These are phyloP conservation scores for Elongisporangium undulatum DNA, from an alignment of 352 stramenopile genomes.

Conservation along the genomic window DNA sequence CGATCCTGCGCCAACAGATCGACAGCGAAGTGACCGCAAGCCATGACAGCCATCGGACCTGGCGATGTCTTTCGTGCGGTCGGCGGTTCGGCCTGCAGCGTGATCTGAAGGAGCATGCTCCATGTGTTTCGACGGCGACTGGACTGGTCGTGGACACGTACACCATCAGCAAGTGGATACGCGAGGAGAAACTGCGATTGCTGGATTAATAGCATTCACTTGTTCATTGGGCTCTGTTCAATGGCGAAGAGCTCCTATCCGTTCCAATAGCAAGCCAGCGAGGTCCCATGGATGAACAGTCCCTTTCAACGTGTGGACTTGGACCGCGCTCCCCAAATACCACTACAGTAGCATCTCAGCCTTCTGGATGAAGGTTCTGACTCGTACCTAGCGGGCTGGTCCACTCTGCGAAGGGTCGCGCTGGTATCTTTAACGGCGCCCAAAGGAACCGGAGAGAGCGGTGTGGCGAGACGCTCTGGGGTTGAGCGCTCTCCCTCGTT, in stretches of 20 bases:
- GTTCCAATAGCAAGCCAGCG: no score
- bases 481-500: not conserved
- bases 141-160: conserved; percentile 33
- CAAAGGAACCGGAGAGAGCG: not conserved
- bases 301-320: no score
- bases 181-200: conserved; percentile 40
- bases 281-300: no score
- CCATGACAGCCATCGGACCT: conserved; percentile 5
- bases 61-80: conserved; percentile 22
- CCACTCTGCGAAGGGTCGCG: not conserved
- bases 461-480: not conserved
- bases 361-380: no score
- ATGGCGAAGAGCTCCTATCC: no score
- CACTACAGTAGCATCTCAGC: no score
- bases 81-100: conserved; percentile 28
- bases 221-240: no score
- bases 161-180: conserved; percentile 27
- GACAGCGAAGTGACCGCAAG: conserved; percentile 5
- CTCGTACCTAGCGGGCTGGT: no score
- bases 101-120: conserved; percentile 28
- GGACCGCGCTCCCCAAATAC: no score
- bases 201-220: conserved; percentile 13
- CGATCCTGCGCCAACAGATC: conserved; percentile 12
- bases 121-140: conserved; percentile 11
- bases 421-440: not conserved